Conservation (phyloP, 441 rosid genomes). For the Croton laevigatus region DNA sequence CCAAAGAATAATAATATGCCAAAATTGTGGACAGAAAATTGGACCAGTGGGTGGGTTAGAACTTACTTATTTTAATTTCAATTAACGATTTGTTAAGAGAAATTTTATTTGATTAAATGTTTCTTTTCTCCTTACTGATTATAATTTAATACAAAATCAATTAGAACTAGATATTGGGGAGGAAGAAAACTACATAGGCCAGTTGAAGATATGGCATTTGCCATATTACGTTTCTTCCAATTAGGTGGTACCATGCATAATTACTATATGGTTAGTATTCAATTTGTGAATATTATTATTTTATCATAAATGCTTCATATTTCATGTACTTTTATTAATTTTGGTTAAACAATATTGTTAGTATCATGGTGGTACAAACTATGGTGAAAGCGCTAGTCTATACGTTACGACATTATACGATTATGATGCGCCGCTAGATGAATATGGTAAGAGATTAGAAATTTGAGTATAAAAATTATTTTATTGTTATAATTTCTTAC, state of each 20-base stretch:
- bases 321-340: neutral
- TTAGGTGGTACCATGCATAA: slow-evolving; percentile 54
- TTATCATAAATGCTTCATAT: neutral
- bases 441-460: slow-evolving; percentile 42
- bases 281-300: neutral
- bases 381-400: slow-evolving; percentile 59
- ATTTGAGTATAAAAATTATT: neutral
- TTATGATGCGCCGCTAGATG: slow-evolving; percentile 74
- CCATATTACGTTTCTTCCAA: slow-evolving; percentile 65
- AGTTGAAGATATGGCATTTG: slow-evolving; percentile 60
- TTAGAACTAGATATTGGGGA: slow-evolving; percentile 65
- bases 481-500: neutral
- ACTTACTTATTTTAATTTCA: too few relatives aligned
- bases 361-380: slow-evolving; percentile 91
- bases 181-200: slow-evolving; percentile 46
- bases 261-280: slow-evolving; percentile 60
- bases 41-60: slow-evolving; percentile 54
- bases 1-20: slow-evolving; percentile 47
- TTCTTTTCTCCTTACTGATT: neutral
- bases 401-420: slow-evolving; percentile 66
- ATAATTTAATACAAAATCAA: neutral
- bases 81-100: too few relatives aligned
- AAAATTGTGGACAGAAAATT: slow-evolving; percentile 74
- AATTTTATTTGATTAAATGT: neutral
- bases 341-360: neutral